phyloP scores from a whole-genome alignment of 2,329 filamentous ascomycete species.

The Aspergillus cejpii region DNA sequence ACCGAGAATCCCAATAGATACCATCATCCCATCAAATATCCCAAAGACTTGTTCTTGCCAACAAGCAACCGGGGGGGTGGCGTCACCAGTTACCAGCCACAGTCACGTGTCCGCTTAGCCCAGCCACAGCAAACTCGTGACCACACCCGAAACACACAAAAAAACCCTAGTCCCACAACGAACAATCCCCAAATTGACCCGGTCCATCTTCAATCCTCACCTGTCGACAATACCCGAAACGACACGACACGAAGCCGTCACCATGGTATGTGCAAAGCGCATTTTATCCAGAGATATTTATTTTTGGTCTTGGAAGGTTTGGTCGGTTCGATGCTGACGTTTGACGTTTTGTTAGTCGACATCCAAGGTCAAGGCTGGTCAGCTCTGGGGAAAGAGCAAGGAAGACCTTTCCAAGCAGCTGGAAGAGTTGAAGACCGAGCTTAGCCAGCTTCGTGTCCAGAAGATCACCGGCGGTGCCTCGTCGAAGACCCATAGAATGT shows the following conservation, averaged over 20 bases:
- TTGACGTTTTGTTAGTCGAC: slow-evolving; percentile 46
- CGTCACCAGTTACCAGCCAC: slow-evolving; percentile 4
- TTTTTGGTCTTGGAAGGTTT: background rate
- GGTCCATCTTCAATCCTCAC: slow-evolving; percentile 39
- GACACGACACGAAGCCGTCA: slow-evolving; percentile 38
- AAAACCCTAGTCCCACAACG: slow-evolving; percentile 45
- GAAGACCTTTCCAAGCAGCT: slow-evolving; percentile 95
- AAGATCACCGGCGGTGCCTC: slow-evolving; percentile 91
- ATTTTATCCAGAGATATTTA: slow-evolving; percentile 1
- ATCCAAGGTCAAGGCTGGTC: slow-evolving; percentile 82
- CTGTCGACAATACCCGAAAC: slow-evolving; percentile 43
- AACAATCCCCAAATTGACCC: slow-evolving; percentile 35
- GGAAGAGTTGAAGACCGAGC: slow-evolving; percentile 90
- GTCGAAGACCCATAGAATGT: slow-evolving; percentile 98
- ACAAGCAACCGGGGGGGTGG: slow-evolving; percentile 5
- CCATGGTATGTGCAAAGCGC: slow-evolving; percentile 36
- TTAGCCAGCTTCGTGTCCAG: slow-evolving; percentile 93
- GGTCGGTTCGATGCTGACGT: slow-evolving; percentile 20
- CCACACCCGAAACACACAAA: slow-evolving; percentile 20
- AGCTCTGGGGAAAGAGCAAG: slow-evolving; percentile 99
- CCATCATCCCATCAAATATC: background rate
- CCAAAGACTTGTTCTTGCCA: too few relatives aligned
- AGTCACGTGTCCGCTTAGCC: slow-evolving; percentile 32
- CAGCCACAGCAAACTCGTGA: slow-evolving; percentile 23
- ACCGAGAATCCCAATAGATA: background rate